Percentiles rank a stretch among this genome's conserved stretches.
These are phyloP conservation scores for Plectranthus barbatus DNA, from an alignment of 257 asterid species.

Conservation along the genomic window DNA sequence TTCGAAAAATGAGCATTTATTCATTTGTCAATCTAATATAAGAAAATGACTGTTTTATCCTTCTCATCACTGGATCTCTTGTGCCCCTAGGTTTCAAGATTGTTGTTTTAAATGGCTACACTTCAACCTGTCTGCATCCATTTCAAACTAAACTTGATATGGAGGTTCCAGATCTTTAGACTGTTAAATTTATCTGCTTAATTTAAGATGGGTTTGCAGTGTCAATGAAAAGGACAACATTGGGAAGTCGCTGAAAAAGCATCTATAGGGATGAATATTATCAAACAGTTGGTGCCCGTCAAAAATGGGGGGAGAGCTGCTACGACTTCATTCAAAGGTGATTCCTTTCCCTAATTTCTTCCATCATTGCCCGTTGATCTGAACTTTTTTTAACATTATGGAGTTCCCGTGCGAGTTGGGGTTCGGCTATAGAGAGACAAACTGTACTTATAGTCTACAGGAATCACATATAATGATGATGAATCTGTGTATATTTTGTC, in stretches of 20 bases:
- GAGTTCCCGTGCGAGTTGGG: not conserved
- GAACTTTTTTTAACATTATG: not conserved
- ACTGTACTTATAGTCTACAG: not conserved
- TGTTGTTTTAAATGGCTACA: not conserved
- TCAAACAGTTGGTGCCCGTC: slow-evolving; percentile 42
- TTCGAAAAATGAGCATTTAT: too few species aligned
- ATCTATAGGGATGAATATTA: slow-evolving; percentile 45
- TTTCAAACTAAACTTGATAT: not conserved
- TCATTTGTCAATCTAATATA: too few species aligned
- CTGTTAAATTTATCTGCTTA: not conserved
- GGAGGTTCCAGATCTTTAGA: not conserved
- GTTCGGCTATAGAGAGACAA: not conserved
- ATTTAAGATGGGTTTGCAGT: slow-evolving; percentile 10
- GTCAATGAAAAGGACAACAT: not conserved
- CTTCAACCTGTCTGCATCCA: not conserved
- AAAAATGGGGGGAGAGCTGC: slow-evolving; percentile 29
- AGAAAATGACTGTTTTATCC: not conserved
- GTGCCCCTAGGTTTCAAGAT: slow-evolving; percentile 14
- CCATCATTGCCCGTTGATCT: not conserved
- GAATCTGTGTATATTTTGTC: not conserved
- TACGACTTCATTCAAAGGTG: slow-evolving; percentile 42
- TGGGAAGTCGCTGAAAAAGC: slow-evolving; percentile 14
- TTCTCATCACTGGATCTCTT: too few species aligned
- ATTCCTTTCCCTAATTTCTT: not conserved
- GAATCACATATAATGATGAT: not conserved